Base-by-base conservation (phyloP, 2,329 filamentous ascomycete genomes). In the Botrytis pseudocinerea region DNA sequence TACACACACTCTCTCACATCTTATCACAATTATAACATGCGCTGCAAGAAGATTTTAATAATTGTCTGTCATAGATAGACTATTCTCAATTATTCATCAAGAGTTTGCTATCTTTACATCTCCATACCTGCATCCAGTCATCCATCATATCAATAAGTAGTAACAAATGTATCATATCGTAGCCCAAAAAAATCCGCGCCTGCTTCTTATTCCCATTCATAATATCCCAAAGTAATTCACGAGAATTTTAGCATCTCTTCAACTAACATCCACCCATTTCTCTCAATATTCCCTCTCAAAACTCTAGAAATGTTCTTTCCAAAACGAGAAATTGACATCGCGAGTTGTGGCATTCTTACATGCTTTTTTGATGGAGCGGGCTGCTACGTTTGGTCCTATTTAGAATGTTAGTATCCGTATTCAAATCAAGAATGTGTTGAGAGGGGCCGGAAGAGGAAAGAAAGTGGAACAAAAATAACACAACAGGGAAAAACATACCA, bases 241-340 rank as follows among this genome's bases (percentile, higher is more conserved):
- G n/a, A 28, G n/a, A 57, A 9, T 57, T 57, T 18, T 57, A 9
- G 18, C 14, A 70, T 32, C 62, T 65, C 38, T n/a, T n/a, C 35
- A 35, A 35, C 32, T 38, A 25, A 38, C 10, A 61, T 28, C 14
- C n/a, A 4, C 38, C 38, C 25, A 10, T 40, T 61, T 1, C 1
- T 59, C 48, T 16, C 16, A n/a, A 54, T 25, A 2, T 16, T 63
- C 35, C 25, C 64, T 20, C 59, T 46, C 64, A 32, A 40, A 35
- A 65, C 51, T 75, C 74, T 87, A 91, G 81, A 91, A 91, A 81
- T 99, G 95, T 84, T 99, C 96, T 85, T 99, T 99, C 96, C 96
- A 99, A 86, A 99, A 99, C 79, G 93, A 93, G 85, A 98, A 99
- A 79, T 91, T 89, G 73, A 99, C 94, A 78, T 97, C 93, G 75